Percentiles rank a stretch among this genome's conserved stretches.
Conservation (phyloP, 2,329 filamentous ascomycete genomes). For the Trichoderma sp. region DNA sequence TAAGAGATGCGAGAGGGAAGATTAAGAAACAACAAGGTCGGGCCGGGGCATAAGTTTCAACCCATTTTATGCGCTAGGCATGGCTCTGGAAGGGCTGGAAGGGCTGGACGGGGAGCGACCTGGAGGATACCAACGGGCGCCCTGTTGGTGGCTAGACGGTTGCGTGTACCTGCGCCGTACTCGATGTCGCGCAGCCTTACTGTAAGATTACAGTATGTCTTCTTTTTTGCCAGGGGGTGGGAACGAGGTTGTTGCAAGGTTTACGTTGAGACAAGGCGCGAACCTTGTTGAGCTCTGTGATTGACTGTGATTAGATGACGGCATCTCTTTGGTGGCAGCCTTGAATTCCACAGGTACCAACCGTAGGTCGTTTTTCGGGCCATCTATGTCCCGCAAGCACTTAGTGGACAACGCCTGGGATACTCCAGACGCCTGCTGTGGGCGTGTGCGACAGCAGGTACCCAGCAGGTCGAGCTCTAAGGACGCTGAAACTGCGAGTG, state of each 20-base stretch:
- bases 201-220: background rate
- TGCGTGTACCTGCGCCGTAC: background rate
- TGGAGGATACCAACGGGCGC: background rate
- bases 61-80: slow-evolving; percentile 18
- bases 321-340: background rate
- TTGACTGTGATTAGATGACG: background rate
- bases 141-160: background rate
- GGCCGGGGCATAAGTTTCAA: slow-evolving; percentile 14
- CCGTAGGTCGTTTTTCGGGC: background rate
- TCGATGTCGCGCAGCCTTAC: background rate
- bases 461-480: background rate
- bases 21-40: background rate
- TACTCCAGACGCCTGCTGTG: background rate
- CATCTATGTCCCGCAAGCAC: slow-evolving; percentile 9
- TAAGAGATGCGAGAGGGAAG: background rate
- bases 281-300: background rate
- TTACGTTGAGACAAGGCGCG: background rate
- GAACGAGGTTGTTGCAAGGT: background rate
- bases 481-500: background rate
- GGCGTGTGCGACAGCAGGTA: background rate
- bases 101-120: background rate
- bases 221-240: background rate
- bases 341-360: background rate
- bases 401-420: background rate
- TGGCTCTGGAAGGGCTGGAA: background rate